A percentile compares a stretch with the other conserved stretches of the same genome.
Conservation (phyloP, 1,284 basidiomycete genomes). For the Cryptococcus sp. region DNA sequence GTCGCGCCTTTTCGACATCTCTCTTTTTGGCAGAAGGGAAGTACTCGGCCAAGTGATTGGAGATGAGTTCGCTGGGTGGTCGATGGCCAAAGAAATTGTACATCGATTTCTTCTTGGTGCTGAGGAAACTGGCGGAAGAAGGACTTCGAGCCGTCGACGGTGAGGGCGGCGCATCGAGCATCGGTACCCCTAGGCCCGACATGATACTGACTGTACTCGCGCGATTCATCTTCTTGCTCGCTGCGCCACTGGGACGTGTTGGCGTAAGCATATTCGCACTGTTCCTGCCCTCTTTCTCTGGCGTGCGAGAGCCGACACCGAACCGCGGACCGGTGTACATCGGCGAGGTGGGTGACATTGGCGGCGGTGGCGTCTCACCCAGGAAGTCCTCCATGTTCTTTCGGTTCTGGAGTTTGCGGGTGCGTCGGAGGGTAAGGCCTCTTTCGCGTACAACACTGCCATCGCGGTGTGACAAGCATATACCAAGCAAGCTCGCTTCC, state of each 20-base stretch:
- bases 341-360: slow-evolving; percentile 56
- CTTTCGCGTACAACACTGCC: slow-evolving; percentile 66
- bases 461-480: slow-evolving; percentile 81
- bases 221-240: slow-evolving; percentile 74
- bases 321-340: slow-evolving; percentile 48
- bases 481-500: slow-evolving; percentile 76
- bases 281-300: too few species aligned
- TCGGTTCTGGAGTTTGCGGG: slow-evolving; percentile 56
- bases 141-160: slow-evolving; percentile 43
- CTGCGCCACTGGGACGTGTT: slow-evolving; percentile 4
- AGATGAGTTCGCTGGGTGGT: slow-evolving; percentile 94
- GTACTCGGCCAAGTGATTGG: slow-evolving; percentile 91
- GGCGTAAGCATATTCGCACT: slow-evolving; percentile 18
- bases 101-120: slow-evolving; percentile 58
- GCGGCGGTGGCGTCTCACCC: slow-evolving; percentile 59
- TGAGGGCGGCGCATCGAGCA: slow-evolving; percentile 62
- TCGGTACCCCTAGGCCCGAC: slow-evolving; percentile 81
- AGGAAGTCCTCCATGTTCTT: slow-evolving; percentile 63
- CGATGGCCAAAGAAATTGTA: slow-evolving; percentile 98
- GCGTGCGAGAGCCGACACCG: slow-evolving; percentile 14
- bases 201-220: slow-evolving; percentile 93
- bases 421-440: slow-evolving; percentile 71
- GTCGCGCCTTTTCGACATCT: slow-evolving; percentile 78
- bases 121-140: slow-evolving; percentile 47
- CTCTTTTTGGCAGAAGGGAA: slow-evolving; percentile 93